Percentiles rank a stretch among this genome's conserved stretches.
These are phyloP conservation scores for Acanthamoeba lenticulata DNA, from an alignment of 208 protist species.

Conservation along the genomic window DNA sequence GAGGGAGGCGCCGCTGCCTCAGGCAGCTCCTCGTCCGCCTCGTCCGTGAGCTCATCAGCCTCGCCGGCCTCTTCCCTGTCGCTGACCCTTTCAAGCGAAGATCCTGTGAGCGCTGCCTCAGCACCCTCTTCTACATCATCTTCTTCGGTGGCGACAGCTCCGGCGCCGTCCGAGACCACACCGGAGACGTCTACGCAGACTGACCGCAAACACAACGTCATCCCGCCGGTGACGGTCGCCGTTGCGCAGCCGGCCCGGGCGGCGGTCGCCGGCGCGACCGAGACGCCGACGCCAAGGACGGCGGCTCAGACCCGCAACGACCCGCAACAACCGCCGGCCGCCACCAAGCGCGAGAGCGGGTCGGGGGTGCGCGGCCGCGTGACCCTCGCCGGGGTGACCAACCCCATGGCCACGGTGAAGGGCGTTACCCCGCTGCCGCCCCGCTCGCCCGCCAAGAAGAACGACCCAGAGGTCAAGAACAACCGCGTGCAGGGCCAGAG, in stretches of 20 bases:
- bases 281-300: too few relatives aligned
- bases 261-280: too few relatives aligned
- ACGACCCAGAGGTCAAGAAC: background rate
- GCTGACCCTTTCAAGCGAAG: background rate
- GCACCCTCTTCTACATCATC: background rate
- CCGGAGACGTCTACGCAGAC: too few relatives aligned
- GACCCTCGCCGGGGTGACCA: background rate
- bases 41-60: background rate
- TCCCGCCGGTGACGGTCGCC: too few relatives aligned
- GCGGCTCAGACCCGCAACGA: too few relatives aligned
- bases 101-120: background rate
- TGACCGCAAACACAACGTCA: too few relatives aligned
- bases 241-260: too few relatives aligned
- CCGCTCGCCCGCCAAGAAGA: background rate
- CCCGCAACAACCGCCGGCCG: background rate
- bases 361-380: background rate
- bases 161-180: too few relatives aligned
- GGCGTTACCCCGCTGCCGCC: background rate
- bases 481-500: background rate
- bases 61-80: background rate
- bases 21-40: too few relatives aligned
- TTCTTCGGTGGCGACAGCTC: background rate
- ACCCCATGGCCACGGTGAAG: background rate
- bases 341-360: background rate
- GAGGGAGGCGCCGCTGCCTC: too few relatives aligned